A percentile compares a stretch with the other conserved stretches of the same genome.
Conservation (phyloP, 257 asterid species). For the Ilex aquifolium region DNA sequence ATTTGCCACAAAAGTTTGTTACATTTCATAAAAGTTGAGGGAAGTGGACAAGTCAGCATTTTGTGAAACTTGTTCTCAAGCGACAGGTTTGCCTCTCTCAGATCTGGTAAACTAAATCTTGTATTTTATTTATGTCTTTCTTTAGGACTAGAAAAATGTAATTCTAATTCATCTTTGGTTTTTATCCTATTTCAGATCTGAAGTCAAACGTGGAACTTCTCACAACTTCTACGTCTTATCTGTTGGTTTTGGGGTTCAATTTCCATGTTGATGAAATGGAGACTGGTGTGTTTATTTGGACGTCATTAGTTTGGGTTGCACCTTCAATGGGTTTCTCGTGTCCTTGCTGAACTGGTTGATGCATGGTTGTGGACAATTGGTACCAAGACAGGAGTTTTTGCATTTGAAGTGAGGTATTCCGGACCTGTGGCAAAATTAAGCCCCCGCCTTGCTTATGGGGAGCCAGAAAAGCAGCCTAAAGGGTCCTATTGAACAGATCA, state of each 20-base stretch:
- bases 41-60: conserved; percentile 81
- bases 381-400: conserved; percentile 37
- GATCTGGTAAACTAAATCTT: conserved; percentile 43
- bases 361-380: no score
- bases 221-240: conserved; percentile 95
- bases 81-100: conserved; percentile 94
- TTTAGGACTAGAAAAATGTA: no score
- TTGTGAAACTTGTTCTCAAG: conserved; percentile 93
- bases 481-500: conserved; percentile 85
- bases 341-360: conserved; percentile 97
- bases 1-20: conserved; percentile 80
- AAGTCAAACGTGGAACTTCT: conserved; percentile 76
- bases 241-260: conserved; percentile 99
- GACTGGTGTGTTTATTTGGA: conserved; percentile 95
- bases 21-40: conserved; percentile 76
- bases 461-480: conserved; percentile 75
- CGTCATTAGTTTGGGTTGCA: conserved; percentile 98
- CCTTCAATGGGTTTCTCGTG: conserved; percentile 90
- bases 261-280: conserved; percentile 85
- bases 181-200: conserved; percentile 61
- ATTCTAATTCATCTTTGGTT: background rate
- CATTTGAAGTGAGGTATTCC: conserved; percentile 65
- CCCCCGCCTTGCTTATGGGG: conserved; percentile 97
- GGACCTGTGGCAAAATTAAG: conserved; percentile 95
- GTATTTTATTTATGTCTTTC: background rate